Conservation (phyloP, 2,329 filamentous ascomycete species). For the Graphium sp. region DNA sequence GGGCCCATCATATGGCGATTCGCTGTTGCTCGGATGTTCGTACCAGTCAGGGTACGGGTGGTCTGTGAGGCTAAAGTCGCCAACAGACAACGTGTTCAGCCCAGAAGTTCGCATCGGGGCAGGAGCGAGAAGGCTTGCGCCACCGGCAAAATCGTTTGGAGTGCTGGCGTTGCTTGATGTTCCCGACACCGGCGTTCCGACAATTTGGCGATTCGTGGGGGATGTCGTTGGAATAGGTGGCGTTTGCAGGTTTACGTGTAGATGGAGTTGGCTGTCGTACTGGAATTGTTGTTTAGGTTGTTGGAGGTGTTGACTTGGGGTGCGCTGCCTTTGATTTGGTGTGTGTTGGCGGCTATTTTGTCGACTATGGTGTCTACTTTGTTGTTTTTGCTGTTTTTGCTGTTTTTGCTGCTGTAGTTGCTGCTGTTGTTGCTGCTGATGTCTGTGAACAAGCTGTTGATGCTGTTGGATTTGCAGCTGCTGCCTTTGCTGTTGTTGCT, state of each 20-base stretch:
- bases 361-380: too few species aligned
- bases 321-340: constrained; percentile 2
- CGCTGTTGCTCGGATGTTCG: constrained; percentile 56
- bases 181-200: too few species aligned
- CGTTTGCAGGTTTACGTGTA: too few species aligned
- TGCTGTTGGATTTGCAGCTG: constrained; percentile 4
- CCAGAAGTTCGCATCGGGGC: constrained; percentile 17
- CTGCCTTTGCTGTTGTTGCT: not conserved
- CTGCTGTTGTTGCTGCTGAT: constrained; percentile 5
- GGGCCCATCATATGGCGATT: too few species aligned
- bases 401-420: constrained; percentile 4
- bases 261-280: constrained; percentile 4
- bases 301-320: constrained; percentile 7
- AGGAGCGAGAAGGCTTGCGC: not conserved
- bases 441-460: too few species aligned
- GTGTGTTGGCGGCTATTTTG: constrained; percentile 6
- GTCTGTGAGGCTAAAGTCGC: constrained; percentile 61
- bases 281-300: constrained; percentile 3
- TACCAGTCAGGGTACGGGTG: constrained; percentile 74
- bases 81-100: constrained; percentile 57
- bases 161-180: too few species aligned
- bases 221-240: too few species aligned
- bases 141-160: constrained; percentile 2
- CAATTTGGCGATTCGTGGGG: too few species aligned
- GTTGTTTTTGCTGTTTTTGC: not conserved